phyloP scores from a whole-genome alignment of 177 flowering plant species.

The Tripterygium wilfordii region DNA sequence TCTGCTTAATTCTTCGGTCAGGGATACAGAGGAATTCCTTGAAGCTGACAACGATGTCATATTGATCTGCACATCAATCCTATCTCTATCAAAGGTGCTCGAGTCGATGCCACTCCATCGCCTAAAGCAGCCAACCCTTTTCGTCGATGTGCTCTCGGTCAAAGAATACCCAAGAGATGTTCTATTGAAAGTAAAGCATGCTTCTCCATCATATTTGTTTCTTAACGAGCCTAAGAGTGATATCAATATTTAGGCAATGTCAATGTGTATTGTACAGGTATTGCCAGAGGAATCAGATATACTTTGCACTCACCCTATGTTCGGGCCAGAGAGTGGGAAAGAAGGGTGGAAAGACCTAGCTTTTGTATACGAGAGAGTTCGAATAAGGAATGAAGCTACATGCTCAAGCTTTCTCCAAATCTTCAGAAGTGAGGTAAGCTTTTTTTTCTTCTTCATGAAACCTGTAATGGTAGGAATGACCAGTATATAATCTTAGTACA shows the following conservation, averaged over 20 bases:
- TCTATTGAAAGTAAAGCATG: conserved; percentile 39
- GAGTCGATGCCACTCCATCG: conserved; percentile 38
- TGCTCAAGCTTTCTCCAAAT: conserved; percentile 48
- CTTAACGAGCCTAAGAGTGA: too few species aligned
- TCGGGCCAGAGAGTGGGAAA: conserved; percentile 76
- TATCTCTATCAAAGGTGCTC: conserved; percentile 43
- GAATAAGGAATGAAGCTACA: conserved; percentile 37
- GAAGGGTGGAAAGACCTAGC: conserved; percentile 61
- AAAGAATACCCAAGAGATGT: conserved; percentile 58
- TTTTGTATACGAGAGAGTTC: conserved; percentile 62
- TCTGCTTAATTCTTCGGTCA: too few species aligned
- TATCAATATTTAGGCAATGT: too few species aligned
- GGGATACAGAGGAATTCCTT: too few species aligned
- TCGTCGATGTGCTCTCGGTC: conserved; percentile 76
- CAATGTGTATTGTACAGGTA: conserved; percentile 21
- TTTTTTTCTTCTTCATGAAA: too few species aligned
- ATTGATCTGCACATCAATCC: conserved; percentile 59
- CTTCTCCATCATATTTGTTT: conserved; percentile 34
- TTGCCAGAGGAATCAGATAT: conserved; percentile 54
- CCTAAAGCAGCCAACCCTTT: conserved; percentile 34
- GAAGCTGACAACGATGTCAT: conserved; percentile 40
- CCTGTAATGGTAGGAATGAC: too few species aligned
- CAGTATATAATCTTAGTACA: too few species aligned
- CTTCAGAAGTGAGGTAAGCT: conserved; percentile 46
- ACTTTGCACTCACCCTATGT: conserved; percentile 87